Conservation (phyloP, 139 green algal species). For the Cymbomonas tetramitiformis region DNA sequence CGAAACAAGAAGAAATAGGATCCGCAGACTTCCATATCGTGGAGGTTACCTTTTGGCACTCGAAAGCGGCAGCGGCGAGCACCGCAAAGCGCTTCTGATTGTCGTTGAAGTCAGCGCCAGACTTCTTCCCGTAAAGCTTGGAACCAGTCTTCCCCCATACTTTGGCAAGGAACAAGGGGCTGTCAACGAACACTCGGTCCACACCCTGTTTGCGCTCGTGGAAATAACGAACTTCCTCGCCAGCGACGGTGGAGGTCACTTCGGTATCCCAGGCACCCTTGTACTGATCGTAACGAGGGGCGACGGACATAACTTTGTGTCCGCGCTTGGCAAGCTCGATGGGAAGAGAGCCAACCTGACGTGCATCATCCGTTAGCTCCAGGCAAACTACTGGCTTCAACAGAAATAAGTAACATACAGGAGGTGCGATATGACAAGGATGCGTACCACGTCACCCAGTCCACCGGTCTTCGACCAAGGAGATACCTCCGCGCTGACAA, state of each 20-base stretch:
- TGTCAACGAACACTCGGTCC: constrained; percentile 90
- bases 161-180: constrained; percentile 89
- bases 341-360: constrained; percentile 53
- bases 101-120: constrained; percentile 80
- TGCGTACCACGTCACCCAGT: constrained; percentile 52
- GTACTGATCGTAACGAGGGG: constrained; percentile 91
- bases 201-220: constrained; percentile 88
- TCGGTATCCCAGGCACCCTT: constrained; percentile 86
- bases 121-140: constrained; percentile 87
- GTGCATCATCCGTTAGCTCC: too few relatives aligned
- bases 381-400: too few relatives aligned
- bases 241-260: constrained; percentile 54
- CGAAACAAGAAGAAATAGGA: too few relatives aligned
- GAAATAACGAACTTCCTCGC: constrained; percentile 84
- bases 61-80: constrained; percentile 47
- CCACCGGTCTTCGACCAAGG: constrained; percentile 75
- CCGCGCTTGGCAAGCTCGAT: constrained; percentile 74
- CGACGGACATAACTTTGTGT: constrained; percentile 86
- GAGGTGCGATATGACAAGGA: too few relatives aligned
- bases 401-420: too few relatives aligned
- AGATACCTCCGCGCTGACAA: constrained; percentile 49
- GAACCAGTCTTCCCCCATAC: constrained; percentile 80
- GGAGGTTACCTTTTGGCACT: constrained; percentile 22
- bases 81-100: constrained; percentile 89
- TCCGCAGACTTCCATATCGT: too few relatives aligned